These are phyloP conservation scores for Cladosporium sp. DNA, from an alignment of 2,329 filamentous ascomycete species.

Conservation along the genomic window DNA sequence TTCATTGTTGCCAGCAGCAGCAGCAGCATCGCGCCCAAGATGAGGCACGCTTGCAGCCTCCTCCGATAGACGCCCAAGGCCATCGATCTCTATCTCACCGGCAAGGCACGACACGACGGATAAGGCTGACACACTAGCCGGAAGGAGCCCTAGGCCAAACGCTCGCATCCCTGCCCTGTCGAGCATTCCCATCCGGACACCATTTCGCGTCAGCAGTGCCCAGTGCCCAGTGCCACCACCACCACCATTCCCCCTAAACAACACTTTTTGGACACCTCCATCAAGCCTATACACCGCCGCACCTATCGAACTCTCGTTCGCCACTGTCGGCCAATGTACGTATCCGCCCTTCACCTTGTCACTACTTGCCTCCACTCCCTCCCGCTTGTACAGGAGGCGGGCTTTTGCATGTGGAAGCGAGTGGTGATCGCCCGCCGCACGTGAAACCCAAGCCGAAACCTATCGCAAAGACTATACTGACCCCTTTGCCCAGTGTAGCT, in stretches of 20 bases:
- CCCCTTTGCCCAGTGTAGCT: constrained; percentile 2
- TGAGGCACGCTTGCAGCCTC: neutral
- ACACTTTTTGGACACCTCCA: neutral
- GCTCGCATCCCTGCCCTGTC: constrained; percentile 7
- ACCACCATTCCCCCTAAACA: neutral
- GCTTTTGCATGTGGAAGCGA: neutral
- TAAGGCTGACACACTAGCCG: constrained; percentile 8
- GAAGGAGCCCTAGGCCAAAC: constrained; percentile 4
- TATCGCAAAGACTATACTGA: neutral
- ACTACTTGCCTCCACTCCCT: neutral
- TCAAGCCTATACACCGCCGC: neutral
- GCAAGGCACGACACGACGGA: neutral
- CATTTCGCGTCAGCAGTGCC: constrained; percentile 9
- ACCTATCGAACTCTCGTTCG: neutral
- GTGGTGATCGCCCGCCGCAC: neutral
- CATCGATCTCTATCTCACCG: neutral
- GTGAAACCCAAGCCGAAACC: constrained; percentile 1
- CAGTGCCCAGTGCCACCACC: neutral
- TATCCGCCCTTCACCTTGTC: constrained; percentile 1
- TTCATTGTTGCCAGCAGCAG: neutral
- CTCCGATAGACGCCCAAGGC: neutral
- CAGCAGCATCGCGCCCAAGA: neutral
- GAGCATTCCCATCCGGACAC: neutral
- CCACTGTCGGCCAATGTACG: constrained; percentile 2
- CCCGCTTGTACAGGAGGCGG: neutral